Base-by-base conservation (phyloP, 345 rosid genomes). In the Acer saccharum region DNA sequence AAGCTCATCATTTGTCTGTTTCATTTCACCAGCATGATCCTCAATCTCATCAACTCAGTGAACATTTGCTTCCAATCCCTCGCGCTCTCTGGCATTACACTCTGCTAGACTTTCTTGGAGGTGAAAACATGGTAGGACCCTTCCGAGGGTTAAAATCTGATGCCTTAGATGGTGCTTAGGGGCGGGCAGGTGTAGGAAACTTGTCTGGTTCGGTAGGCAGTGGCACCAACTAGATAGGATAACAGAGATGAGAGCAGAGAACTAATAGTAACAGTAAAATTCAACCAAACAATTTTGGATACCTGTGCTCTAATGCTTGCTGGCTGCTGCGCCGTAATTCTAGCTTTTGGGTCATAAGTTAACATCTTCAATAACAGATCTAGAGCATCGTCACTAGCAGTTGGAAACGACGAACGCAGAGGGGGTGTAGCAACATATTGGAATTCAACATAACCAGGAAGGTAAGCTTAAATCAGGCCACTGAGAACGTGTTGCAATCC, bases 271-370 rank as follows among this genome's bases (percentile, higher is more conserved):
- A 60, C 65, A 66, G 23, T 20, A 44, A 60, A 44, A n/a, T 16
- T 27, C 55, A 58, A 68, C 70, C 32, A 10, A 71, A 78, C 43
- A 12, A 27, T 72, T 75, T 63, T 18, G 10, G 29, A 13, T 65
- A 93, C 97, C 97, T 89, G 85, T 93, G 99, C 71, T 93, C 92
- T 29, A 91, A 77, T 80, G 99, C 97, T 80, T 93, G 96, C n/a
- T n/a, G n/a, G n/a, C n/a, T n/a, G n/a, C 23, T 95, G 89, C 48
- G 77, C 90, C 2, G 98, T 66, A 83, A 92, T 90, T 82, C 99
- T 90, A 66, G 83, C 81, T 71, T 88, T 92, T 74, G 98, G 99
- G 77, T 93, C 93, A 72, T 95, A 95, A 0, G 92, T 87, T 71
- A 95, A 89, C 99, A 95, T 90, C 86, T 93, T 93, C 14, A 91